phyloP scores from a whole-genome alignment of 2,329 filamentous ascomycete genomes.

The Fusarium humuli region DNA sequence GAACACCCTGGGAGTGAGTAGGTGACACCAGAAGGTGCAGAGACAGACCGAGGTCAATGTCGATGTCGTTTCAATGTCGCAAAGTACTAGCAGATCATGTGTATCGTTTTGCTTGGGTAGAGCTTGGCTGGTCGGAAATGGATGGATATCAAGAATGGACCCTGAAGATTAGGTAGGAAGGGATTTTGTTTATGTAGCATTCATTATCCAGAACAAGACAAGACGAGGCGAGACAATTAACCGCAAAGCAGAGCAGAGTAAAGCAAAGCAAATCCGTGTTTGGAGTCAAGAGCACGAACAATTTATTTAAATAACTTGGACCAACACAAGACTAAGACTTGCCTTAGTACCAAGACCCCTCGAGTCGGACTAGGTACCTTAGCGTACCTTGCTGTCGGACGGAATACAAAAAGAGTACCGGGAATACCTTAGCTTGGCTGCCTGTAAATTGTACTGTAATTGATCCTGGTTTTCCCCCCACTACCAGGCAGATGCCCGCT shows the following conservation, averaged over 20 bases:
- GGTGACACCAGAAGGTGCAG: slow-evolving; percentile 3
- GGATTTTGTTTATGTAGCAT: not conserved
- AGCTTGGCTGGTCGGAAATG: not conserved
- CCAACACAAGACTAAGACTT: slow-evolving; percentile 1
- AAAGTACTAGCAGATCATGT: not conserved
- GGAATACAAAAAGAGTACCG: slow-evolving; percentile 44
- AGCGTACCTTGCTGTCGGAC: slow-evolving; percentile 37
- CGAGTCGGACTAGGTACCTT: slow-evolving; percentile 20
- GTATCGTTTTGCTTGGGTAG: not conserved
- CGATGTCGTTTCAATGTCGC: not conserved
- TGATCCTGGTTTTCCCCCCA: not conserved
- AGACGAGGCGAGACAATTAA: not conserved
- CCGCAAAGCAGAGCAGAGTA: not conserved
- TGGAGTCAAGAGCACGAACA: slow-evolving; percentile 16
- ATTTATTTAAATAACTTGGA: slow-evolving; percentile 31
- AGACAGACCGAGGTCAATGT: not conserved
- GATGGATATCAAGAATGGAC: not conserved
- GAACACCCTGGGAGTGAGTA: slow-evolving; percentile 12
- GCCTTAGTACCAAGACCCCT: not conserved
- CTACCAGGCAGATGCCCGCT: not conserved
- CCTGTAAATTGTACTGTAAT: not conserved
- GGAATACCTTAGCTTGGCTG: slow-evolving; percentile 8
- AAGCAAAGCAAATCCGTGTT: not conserved
- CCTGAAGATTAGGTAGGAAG: not conserved
- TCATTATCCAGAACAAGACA: not conserved